Evolutionary conservation across 2,329 filamentous ascomycete species (phyloP).

Genomic region (Ilyonectria robusta): DNA sequence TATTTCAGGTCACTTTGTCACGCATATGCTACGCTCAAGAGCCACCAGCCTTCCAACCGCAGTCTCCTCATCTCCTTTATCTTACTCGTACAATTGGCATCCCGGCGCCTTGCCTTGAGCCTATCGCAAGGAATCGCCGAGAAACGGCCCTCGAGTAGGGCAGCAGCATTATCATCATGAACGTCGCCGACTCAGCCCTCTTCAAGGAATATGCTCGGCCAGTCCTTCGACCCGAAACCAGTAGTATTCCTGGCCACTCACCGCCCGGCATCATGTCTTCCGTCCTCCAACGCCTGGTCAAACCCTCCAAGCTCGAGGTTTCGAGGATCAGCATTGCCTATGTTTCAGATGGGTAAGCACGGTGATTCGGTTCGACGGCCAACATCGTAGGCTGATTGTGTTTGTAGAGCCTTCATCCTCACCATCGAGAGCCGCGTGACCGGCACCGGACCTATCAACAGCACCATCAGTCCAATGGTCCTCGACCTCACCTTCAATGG

Average conservation of each 20-base stretch:
- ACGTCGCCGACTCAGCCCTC: constrained; percentile 41
- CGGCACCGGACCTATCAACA: constrained; percentile 49
- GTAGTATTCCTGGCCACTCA: constrained; percentile 18
- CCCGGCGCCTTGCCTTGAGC: not conserved
- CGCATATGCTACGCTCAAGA: not conserved
- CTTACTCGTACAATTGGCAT: not conserved
- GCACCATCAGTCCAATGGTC: constrained; percentile 48
- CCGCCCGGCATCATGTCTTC: constrained; percentile 43
- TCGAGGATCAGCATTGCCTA: constrained; percentile 49
- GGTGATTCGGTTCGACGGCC: not conserved
- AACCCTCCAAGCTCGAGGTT: constrained; percentile 47
- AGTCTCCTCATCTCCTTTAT: not conserved
- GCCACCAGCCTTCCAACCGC: not conserved
- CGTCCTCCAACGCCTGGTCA: constrained; percentile 49
- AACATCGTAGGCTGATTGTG: constrained; percentile 1
- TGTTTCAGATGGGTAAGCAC: constrained; percentile 49
- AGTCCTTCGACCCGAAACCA: constrained; percentile 29
- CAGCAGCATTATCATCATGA: constrained; percentile 35
- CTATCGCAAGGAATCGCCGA: not conserved
- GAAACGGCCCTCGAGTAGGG: not conserved
- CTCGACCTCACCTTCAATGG: constrained; percentile 50
- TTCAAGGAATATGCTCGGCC: constrained; percentile 46
- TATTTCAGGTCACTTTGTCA: not conserved
- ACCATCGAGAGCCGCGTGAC: constrained; percentile 49
- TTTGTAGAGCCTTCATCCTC: constrained; percentile 48